Evolutionary conservation across 495 filamentous ascomycete genomes (phyloP), one percentile per base, ranked within the genome.

Genomic region (Penicillium simplicissimum): DNA sequence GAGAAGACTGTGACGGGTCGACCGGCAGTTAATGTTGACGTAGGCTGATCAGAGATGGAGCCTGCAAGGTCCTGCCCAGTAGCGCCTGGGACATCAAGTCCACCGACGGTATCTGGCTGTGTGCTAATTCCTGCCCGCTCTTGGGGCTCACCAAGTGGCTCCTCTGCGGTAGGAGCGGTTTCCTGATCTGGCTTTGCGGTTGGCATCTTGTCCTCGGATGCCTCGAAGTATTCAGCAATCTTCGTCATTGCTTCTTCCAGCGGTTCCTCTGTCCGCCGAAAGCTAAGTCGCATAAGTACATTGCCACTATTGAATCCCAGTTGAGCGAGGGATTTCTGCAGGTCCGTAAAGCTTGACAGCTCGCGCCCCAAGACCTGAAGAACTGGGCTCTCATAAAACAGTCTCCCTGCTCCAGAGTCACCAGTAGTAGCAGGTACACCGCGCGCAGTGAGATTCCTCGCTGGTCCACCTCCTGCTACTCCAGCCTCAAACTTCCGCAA

Each of bases 301-400:
- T 83, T 91, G 6, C 95, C 94, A 52, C 84, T 87, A 68, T 90
- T 96, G 66, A 93, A 88, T 1, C 95, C 95, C 34, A 97, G 75
- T 67, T 96, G 89, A n/a, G 86, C 86, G 31, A 98, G 71, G 0
- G 90, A 92, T 78, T 94, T 94, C 70, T 96, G 91, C 54, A 97
- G 74, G 67, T 96, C 93, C 17, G 80, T 81, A 66, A 97, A 89
- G 0, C 80, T 86, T 8, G 85, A 84, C 11, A 95, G 72, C 61
- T 93, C 91, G 59, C 90, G 82, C 11, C 87, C 90, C 79, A 96
- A 84, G 53, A 96, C 82, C 55, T 90, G 85, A 38, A 97, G 69
- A n/a, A 91, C 85, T 0, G 95, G 95, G 52, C 84, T 88, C 76
- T 97, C 91, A 66, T 96, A 96, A 71, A 88, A 89, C 52, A 98